These are phyloP conservation scores for Aspergillus sclerotiicarbonarius DNA, from an alignment of 495 filamentous ascomycete genomes.

Conservation along the genomic window DNA sequence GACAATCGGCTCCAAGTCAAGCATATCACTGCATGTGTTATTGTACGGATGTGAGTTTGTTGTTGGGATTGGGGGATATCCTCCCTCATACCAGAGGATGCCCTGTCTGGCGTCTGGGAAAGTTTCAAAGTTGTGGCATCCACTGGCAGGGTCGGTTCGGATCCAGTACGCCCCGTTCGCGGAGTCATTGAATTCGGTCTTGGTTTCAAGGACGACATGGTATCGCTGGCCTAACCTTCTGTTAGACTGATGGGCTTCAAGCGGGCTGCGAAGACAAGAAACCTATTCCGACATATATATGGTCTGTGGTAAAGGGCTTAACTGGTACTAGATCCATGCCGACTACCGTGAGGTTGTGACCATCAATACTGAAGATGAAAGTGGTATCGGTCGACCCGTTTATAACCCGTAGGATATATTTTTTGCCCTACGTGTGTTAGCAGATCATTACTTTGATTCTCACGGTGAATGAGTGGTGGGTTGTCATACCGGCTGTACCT, in stretches of 20 bases:
- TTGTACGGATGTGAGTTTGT: slow-evolving; percentile 1
- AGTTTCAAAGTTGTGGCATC: slow-evolving; percentile 8
- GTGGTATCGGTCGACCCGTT: slow-evolving; percentile 42
- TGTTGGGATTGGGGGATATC: background rate
- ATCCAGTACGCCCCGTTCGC: slow-evolving; percentile 57
- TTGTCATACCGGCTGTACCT: background rate
- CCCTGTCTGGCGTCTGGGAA: slow-evolving; percentile 10
- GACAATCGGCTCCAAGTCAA: background rate
- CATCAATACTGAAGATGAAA: slow-evolving; percentile 46
- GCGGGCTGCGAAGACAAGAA: no score
- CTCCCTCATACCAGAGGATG: slow-evolving; percentile 8
- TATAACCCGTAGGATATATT: slow-evolving; percentile 29
- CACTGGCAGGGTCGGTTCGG: slow-evolving; percentile 29
- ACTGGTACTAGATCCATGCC: slow-evolving; percentile 44
- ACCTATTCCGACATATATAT: slow-evolving; percentile 53
- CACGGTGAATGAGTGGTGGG: background rate
- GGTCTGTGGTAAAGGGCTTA: slow-evolving; percentile 35
- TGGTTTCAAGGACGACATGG: slow-evolving; percentile 59
- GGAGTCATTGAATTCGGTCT: slow-evolving; percentile 18
- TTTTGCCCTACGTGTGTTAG: background rate
- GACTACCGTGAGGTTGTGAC: slow-evolving; percentile 43
- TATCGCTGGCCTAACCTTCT: slow-evolving; percentile 50
- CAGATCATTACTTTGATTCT: background rate
- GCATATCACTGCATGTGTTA: slow-evolving; percentile 1
- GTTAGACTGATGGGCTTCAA: no score